A percentile compares a stretch with the other conserved stretches of the same genome.
These are phyloP conservation scores for Mycena sanguinolenta DNA, from an alignment of 768 basidiomycete species.

Conservation along the genomic window DNA sequence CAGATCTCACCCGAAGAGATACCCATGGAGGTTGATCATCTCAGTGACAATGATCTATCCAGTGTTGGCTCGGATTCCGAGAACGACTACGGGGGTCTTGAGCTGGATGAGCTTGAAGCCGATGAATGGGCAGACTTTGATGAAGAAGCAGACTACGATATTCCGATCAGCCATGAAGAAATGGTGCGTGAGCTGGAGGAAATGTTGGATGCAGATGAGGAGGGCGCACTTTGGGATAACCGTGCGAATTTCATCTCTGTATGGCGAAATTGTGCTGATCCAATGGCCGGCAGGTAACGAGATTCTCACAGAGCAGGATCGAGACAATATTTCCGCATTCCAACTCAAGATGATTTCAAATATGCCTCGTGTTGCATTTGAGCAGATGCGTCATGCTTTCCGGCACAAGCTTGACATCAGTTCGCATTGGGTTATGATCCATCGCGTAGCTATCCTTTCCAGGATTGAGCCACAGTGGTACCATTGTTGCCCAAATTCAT, in stretches of 20 bases:
- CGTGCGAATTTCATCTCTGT: background rate
- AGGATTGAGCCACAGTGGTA: background rate
- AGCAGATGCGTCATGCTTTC: background rate
- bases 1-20: too few species aligned
- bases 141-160: background rate
- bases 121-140: background rate
- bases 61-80: background rate
- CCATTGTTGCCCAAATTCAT: background rate
- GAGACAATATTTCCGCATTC: background rate
- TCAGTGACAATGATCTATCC: too few species aligned
- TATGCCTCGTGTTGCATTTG: background rate
- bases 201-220: background rate
- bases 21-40: background rate
- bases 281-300: background rate
- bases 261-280: too few species aligned
- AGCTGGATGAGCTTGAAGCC: background rate
- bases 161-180: background rate
- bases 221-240: background rate
- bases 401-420: background rate
- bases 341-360: background rate
- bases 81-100: background rate
- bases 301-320: background rate
- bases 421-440: background rate
- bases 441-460: background rate
- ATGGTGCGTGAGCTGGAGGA: background rate